Evolutionary conservation across 2,329 filamentous ascomycete species (phyloP).

Genomic region (Exophiala oligosperma): DNA sequence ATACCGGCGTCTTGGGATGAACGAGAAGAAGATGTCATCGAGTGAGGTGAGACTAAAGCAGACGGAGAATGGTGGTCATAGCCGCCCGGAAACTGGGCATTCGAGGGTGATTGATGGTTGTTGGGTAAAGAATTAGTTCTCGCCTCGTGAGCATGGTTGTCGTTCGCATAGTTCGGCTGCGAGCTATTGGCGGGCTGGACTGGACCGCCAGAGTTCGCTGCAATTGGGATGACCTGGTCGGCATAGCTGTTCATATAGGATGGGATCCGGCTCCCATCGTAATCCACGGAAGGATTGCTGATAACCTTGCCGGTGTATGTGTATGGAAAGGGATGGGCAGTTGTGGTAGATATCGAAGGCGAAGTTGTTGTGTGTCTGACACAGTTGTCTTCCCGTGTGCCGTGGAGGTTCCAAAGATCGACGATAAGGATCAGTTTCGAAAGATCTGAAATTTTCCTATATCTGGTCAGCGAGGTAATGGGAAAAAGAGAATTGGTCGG

Average conservation of each 20-base stretch:
- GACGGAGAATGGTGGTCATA: conserved; percentile 9
- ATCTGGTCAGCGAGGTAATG: conserved; percentile 22
- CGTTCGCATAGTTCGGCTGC: not conserved
- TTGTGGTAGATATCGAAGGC: conserved; percentile 20
- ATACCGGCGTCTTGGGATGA: conserved; percentile 15
- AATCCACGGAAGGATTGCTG: not conserved
- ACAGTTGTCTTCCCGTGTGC: conserved; percentile 64
- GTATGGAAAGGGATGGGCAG: conserved; percentile 12
- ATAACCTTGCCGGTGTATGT: not conserved
- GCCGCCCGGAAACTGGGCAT: conserved; percentile 13
- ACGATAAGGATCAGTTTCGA: conserved; percentile 69
- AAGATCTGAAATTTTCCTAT: conserved; percentile 64
- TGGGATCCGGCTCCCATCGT: not conserved
- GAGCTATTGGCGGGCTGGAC: not conserved
- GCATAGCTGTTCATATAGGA: not conserved
- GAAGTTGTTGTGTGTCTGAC: conserved; percentile 54
- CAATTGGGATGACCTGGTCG: not conserved
- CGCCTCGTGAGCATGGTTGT: not conserved
- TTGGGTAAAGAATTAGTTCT: not conserved
- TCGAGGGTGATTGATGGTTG: not conserved
- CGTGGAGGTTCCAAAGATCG: conserved; percentile 66
- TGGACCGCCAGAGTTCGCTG: not conserved
- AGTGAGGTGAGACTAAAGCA: conserved; percentile 2
- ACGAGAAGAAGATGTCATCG: conserved; percentile 12
- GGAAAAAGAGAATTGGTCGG: not conserved